These are phyloP conservation scores for Cynara cardunculus DNA, from an alignment of 129 eudicot genomes.

Conservation along the genomic window DNA sequence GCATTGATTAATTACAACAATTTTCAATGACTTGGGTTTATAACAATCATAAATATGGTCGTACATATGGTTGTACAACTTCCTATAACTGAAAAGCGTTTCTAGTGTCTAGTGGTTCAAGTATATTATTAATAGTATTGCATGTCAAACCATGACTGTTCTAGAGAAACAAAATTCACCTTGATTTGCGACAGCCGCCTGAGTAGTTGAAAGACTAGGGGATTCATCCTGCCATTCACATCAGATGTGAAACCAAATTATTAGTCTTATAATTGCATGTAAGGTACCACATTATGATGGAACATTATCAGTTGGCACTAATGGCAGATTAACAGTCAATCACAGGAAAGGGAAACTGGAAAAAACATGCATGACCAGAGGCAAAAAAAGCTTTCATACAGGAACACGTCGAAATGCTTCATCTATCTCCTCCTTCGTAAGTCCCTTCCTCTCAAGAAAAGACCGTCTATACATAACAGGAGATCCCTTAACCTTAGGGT, in stretches of 20 bases:
- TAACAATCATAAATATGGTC: neutral
- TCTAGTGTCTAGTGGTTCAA: neutral
- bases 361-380: neutral
- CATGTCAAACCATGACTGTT: neutral
- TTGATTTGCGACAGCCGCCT: constrained; percentile 50
- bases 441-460: constrained; percentile 96
- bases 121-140: neutral
- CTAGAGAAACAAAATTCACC: constrained; percentile 37
- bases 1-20: too few species aligned
- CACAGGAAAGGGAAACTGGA: neutral
- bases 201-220: constrained; percentile 56
- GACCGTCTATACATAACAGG: constrained; percentile 88
- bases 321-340: neutral
- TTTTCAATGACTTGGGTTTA: neutral
- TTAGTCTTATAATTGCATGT: neutral
- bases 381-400: constrained; percentile 37
- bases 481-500: constrained; percentile 94
- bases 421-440: constrained; percentile 96
- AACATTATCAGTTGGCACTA: neutral
- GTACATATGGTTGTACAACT: constrained; percentile 7
- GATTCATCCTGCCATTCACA: constrained; percentile 62
- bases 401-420: constrained; percentile 99
- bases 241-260: constrained; percentile 1
- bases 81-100: neutral
- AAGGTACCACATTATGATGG: neutral